These are phyloP conservation scores for Skeletonema grethae DNA, from an alignment of 108 stramenopile species.

Conservation along the genomic window DNA sequence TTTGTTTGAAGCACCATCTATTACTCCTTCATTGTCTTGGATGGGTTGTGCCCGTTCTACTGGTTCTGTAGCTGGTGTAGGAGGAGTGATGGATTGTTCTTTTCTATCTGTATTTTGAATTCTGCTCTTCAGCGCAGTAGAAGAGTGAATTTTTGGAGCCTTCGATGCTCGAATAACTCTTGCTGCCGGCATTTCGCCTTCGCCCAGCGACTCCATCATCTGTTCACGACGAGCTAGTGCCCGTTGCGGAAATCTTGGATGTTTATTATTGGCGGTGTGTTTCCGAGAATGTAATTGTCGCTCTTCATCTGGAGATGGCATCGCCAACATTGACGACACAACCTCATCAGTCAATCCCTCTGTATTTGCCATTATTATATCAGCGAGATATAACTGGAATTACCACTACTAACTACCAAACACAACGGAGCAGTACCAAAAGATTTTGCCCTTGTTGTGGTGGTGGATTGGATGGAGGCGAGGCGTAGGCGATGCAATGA, in stretches of 20 bases:
- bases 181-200: constrained; percentile 71
- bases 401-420: too few relatives aligned
- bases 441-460: too few relatives aligned
- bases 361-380: constrained; percentile 74
- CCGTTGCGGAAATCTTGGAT: constrained; percentile 49
- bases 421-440: too few relatives aligned
- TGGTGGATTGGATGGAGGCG: too few relatives aligned
- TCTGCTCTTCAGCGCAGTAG: constrained; percentile 22
- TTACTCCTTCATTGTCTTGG: background rate
- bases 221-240: constrained; percentile 38
- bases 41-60: background rate
- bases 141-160: constrained; percentile 33
- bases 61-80: background rate
- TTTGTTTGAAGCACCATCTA: background rate
- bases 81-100: constrained; percentile 7
- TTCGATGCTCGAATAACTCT: constrained; percentile 58
- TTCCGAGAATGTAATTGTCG: constrained; percentile 1
- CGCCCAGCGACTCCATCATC: constrained; percentile 58
- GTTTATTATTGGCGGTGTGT: background rate
- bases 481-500: too few relatives aligned
- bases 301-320: constrained; percentile 27
- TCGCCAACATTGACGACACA: constrained; percentile 54
- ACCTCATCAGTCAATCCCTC: constrained; percentile 77
- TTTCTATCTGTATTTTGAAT: background rate
- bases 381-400: background rate